Conservation (phyloP, 176 grass and related monocot species). For the Oryza punctata region DNA sequence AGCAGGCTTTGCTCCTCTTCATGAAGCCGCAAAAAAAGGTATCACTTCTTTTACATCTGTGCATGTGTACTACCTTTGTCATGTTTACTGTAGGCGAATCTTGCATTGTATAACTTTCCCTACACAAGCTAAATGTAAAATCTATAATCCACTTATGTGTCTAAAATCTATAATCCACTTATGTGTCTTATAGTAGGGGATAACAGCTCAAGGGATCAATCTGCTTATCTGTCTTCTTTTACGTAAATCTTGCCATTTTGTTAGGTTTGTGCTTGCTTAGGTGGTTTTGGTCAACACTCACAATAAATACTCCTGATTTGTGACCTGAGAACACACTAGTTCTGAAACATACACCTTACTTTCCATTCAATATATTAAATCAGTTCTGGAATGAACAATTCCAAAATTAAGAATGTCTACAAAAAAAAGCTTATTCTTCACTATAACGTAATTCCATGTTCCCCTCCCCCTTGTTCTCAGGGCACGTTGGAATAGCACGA, state of each 20-base stretch:
- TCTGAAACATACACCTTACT: not conserved
- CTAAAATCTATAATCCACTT: too few relatives aligned
- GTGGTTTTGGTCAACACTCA: not conserved
- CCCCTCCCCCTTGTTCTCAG: constrained; percentile 11
- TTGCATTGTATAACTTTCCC: not conserved
- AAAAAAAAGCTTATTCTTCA: not conserved
- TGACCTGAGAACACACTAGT: not conserved
- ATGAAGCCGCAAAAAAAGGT: constrained; percentile 37
- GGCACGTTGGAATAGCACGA: constrained; percentile 31
- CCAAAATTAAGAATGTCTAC: not conserved
- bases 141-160: not conserved
- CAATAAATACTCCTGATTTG: not conserved
- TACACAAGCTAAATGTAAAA: not conserved
- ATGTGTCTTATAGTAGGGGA: not conserved
- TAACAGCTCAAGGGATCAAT: not conserved
- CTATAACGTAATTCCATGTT: not conserved
- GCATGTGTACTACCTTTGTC: not conserved
- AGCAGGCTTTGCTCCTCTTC: constrained; percentile 28
- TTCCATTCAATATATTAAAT: not conserved
- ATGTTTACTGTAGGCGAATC: not conserved
- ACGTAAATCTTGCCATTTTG: not conserved
- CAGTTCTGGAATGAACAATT: not conserved
- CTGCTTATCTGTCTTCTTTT: not conserved
- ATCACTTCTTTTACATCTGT: not conserved
- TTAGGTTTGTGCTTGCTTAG: not conserved